Percentiles rank a stretch among this genome's conserved stretches.
Evolutionary conservation across 73 alveolate species (phyloP).

Genomic region (Halteria grandinella): DNA sequence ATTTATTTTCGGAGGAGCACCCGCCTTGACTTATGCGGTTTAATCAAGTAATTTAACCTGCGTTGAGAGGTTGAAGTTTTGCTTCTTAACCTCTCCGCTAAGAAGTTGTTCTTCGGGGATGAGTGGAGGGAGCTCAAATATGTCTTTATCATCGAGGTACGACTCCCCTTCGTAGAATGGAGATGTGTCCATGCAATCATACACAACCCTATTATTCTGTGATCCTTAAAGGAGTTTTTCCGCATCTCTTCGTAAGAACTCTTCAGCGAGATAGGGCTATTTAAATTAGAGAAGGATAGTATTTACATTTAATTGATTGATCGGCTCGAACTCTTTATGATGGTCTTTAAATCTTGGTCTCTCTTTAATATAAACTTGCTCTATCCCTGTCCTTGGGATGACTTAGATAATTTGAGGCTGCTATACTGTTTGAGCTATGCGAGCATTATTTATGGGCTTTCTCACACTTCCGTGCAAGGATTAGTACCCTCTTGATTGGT

Average conservation of each 20-base stretch:
- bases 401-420: too few relatives aligned
- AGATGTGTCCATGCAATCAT: conserved; percentile 54
- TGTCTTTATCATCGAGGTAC: conserved; percentile 27
- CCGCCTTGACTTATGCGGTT: conserved; percentile 8
- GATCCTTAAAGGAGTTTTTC: background rate
- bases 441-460: too few relatives aligned
- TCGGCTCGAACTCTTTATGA: conserved; percentile 38
- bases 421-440: too few relatives aligned
- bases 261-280: too few relatives aligned
- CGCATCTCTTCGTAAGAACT: background rate
- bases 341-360: conserved; percentile 27
- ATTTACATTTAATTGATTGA: conserved; percentile 6
- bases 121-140: background rate
- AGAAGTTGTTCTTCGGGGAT: background rate
- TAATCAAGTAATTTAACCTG: too few relatives aligned
- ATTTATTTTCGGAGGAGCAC: conserved; percentile 1
- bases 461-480: too few relatives aligned
- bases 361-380: background rate
- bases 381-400: conserved; percentile 38
- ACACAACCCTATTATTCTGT: conserved; percentile 1
- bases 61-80: background rate
- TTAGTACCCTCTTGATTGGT: too few relatives aligned
- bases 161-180: conserved; percentile 41
- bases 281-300: conserved; percentile 10
- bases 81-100: conserved; percentile 1